Conservation (phyloP, 257 asterid genomes). For the Gentiana straminea region DNA sequence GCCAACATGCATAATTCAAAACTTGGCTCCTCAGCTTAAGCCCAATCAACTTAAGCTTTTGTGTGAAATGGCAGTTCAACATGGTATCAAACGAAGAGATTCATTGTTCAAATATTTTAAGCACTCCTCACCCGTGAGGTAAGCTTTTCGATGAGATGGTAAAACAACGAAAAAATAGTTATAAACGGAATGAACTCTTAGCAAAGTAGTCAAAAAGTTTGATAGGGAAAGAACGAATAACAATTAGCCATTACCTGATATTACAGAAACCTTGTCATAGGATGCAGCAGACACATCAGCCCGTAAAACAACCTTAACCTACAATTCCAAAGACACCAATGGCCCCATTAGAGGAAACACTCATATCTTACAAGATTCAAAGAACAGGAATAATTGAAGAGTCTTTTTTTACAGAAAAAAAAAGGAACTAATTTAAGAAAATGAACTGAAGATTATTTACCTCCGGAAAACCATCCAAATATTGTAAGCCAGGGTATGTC, state of each 20-base stretch:
- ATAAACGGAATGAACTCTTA: too few relatives aligned
- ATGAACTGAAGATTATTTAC: slow-evolving; percentile 18
- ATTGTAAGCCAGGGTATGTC: slow-evolving; percentile 89
- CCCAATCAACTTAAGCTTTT: too few relatives aligned
- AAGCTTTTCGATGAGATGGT: too few relatives aligned
- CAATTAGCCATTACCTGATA: slow-evolving; percentile 53
- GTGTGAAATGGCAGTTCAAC: too few relatives aligned
- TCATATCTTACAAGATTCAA: background rate
- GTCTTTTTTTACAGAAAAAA: background rate
- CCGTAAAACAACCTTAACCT: slow-evolving; percentile 92
- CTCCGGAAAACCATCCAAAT: slow-evolving; percentile 92
- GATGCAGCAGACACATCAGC: slow-evolving; percentile 74
- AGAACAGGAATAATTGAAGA: background rate
- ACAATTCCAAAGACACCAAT: slow-evolving; percentile 7
- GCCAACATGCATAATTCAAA: too few relatives aligned
- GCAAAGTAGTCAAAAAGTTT: background rate
- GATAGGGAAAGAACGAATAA: background rate
- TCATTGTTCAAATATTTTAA: too few relatives aligned
- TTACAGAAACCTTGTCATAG: slow-evolving; percentile 77
- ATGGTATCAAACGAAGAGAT: too few relatives aligned
- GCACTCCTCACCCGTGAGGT: too few relatives aligned
- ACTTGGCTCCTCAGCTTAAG: too few relatives aligned
- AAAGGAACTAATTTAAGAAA: background rate
- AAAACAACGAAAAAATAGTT: too few relatives aligned
- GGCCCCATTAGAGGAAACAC: background rate